Evolutionary conservation across 2,329 filamentous ascomycete species (phyloP).

Genomic region (Aspergillus fructus): DNA sequence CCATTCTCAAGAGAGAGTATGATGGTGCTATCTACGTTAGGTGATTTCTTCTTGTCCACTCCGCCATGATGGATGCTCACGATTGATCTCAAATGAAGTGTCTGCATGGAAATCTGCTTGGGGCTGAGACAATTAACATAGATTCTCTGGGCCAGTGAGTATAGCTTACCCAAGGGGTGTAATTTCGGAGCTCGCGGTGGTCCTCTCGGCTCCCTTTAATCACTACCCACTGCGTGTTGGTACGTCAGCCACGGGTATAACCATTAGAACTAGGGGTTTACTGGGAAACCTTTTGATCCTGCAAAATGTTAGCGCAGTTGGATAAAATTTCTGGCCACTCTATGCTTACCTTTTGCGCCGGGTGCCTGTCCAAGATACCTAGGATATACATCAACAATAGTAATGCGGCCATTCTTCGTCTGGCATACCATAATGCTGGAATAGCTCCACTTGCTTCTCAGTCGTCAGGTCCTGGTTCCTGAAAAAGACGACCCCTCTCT

Average conservation of each 20-base stretch:
- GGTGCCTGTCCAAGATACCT: background rate
- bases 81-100: constrained; percentile 53
- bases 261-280: background rate
- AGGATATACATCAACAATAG: background rate
- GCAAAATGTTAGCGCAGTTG: background rate
- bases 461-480: constrained; percentile 44
- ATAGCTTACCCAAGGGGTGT: constrained; percentile 45
- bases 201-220: constrained; percentile 49
- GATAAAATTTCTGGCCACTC: background rate
- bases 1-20: constrained; percentile 53
- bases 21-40: constrained; percentile 38
- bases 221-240: constrained; percentile 34
- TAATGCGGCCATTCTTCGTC: too few species aligned
- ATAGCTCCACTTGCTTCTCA: constrained; percentile 38
- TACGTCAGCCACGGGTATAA: too few species aligned
- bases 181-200: constrained; percentile 46
- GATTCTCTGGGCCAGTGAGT: background rate
- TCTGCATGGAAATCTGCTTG: constrained; percentile 51
- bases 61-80: constrained; percentile 11
- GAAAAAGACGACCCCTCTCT: constrained; percentile 51
- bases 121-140: constrained; percentile 23
- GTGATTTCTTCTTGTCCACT: too few species aligned
- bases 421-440: constrained; percentile 47
- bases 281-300: background rate
- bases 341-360: background rate